Evolutionary conservation across 164 flowering plant genomes (phyloP).

Genomic region (Aristolochia fimbriata): DNA sequence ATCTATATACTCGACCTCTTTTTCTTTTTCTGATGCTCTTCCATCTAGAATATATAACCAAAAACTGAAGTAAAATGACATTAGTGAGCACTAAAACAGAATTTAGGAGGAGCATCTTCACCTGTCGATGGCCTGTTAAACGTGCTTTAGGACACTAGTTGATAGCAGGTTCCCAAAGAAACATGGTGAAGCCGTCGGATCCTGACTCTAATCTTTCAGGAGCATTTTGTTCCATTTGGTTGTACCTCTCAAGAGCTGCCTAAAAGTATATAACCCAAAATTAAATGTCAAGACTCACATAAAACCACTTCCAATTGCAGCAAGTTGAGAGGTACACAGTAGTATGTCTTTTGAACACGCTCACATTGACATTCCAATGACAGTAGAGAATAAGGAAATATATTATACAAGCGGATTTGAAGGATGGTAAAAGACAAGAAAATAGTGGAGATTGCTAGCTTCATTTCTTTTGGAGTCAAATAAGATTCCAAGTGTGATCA

Average conservation of each 20-base stretch:
- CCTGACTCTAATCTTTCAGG: constrained; percentile 97
- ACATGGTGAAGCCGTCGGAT: constrained; percentile 97
- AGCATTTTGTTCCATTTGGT: constrained; percentile 74
- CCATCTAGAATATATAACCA: neutral
- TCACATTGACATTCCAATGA: no score
- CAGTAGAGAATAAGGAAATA: no score
- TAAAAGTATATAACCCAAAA: constrained; percentile 8
- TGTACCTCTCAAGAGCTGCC: constrained; percentile 86
- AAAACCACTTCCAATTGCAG: no score
- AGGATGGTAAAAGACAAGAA: no score
- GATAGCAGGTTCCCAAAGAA: constrained; percentile 92
- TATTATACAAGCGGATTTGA: no score
- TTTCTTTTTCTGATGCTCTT: no score
- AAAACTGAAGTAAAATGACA: neutral
- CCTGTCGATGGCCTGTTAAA: constrained; percentile 98
- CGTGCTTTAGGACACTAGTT: constrained; percentile 83
- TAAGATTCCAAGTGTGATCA: constrained; percentile 72
- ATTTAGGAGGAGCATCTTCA: constrained; percentile 13
- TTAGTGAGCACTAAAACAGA: neutral
- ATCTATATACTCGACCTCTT: no score
- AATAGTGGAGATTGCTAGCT: constrained; percentile 38
- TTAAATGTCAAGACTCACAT: no score
- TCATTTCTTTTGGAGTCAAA: constrained; percentile 87
- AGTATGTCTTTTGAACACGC: no score
- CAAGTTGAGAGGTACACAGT: no score